Conservation (phyloP, 1,284 basidiomycete species). For the Coriolopsis trogii region DNA sequence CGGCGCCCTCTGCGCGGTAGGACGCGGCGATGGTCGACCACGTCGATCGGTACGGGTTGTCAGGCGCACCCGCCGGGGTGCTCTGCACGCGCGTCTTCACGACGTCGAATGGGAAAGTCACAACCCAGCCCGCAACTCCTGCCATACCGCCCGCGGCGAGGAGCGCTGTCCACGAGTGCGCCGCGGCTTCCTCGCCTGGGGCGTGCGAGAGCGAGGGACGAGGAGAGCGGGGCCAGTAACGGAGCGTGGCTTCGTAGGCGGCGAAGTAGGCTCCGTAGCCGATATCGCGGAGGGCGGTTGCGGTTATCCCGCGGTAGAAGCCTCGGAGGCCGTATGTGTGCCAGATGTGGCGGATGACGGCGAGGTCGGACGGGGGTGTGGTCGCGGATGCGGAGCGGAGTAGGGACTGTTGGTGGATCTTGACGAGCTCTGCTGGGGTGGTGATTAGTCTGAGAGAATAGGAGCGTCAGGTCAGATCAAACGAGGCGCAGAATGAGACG, state of each 20-base stretch:
- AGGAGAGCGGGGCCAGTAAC: conserved; percentile 48
- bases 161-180: conserved; percentile 59
- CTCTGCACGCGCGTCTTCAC: conserved; percentile 87
- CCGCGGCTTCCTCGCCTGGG: conserved; percentile 38
- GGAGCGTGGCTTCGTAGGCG: conserved; percentile 79
- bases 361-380: conserved; percentile 30
- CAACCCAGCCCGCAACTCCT: conserved; percentile 71
- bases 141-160: conserved; percentile 81
- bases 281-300: conserved; percentile 74
- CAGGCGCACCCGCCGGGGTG: conserved; percentile 53
- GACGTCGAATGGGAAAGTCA: conserved; percentile 84
- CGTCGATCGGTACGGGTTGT: conserved; percentile 59
- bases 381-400: conserved; percentile 10
- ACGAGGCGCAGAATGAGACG: conserved; percentile 10
- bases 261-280: conserved; percentile 87
- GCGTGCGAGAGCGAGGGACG: conserved; percentile 26
- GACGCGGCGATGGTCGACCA: conserved; percentile 61
- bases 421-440: conserved; percentile 83
- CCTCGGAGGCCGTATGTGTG: conserved; percentile 60
- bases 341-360: conserved; percentile 58
- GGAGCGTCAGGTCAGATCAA: neutral
- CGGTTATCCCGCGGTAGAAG: conserved; percentile 76
- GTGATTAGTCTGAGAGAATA: conserved; percentile 66
- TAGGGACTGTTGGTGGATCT: conserved; percentile 74
- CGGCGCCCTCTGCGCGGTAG: conserved; percentile 64